Percentiles rank a stretch among this genome's conserved stretches.
These are phyloP conservation scores for Pulveroboletus frians DNA, from an alignment of 768 basidiomycete species.

Conservation along the genomic window DNA sequence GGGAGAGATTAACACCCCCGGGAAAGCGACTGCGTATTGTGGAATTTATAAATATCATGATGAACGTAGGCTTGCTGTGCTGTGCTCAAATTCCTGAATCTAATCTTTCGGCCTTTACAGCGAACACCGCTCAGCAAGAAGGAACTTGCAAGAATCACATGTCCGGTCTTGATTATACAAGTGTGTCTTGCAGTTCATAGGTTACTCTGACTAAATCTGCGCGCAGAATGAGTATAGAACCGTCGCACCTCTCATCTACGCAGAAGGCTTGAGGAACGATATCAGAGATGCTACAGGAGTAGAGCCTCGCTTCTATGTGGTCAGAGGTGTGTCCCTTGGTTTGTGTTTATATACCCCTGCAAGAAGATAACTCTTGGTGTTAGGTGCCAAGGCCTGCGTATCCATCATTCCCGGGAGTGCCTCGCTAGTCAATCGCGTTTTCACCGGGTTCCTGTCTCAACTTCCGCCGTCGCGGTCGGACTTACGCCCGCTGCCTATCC, in stretches of 20 bases:
- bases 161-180: slow-evolving; percentile 67
- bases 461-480: slow-evolving; percentile 49
- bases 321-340: slow-evolving; percentile 47
- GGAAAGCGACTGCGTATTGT: slow-evolving; percentile 45
- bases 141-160: slow-evolving; percentile 47
- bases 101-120: slow-evolving; percentile 31
- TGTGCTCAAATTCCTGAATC: background rate
- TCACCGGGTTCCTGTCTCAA: slow-evolving; percentile 55
- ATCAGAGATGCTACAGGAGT: slow-evolving; percentile 43
- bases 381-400: slow-evolving; percentile 54
- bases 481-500: slow-evolving; percentile 32
- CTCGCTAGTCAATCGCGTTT: slow-evolving; percentile 60
- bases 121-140: slow-evolving; percentile 48
- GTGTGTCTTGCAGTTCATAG: slow-evolving; percentile 32
- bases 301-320: slow-evolving; percentile 49
- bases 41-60: slow-evolving; percentile 49
- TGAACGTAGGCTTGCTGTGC: slow-evolving; percentile 46
- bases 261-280: slow-evolving; percentile 47
- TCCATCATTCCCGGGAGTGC: slow-evolving; percentile 51
- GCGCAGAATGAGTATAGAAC: slow-evolving; percentile 57
- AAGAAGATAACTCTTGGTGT: background rate
- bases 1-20: slow-evolving; percentile 56
- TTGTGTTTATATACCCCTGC: background rate
- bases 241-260: slow-evolving; percentile 49
- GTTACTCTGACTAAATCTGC: background rate